These are phyloP conservation scores for Penicillium olsonii DNA, from an alignment of 2,329 filamentous ascomycete species.

Conservation along the genomic window DNA sequence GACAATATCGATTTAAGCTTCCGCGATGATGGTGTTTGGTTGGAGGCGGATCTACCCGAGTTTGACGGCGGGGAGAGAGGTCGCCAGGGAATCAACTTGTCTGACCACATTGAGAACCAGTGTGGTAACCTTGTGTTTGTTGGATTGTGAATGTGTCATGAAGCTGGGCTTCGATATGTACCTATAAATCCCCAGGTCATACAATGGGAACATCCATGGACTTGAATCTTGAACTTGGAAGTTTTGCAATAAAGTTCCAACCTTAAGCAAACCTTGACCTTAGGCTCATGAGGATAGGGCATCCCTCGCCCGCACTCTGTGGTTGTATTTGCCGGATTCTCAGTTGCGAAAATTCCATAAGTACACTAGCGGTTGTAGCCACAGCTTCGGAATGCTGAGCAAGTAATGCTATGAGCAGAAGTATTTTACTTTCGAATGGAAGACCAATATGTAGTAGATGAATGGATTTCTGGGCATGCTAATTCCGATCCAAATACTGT, in stretches of 20 bases:
- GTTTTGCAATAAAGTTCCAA: background rate
- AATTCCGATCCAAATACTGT: no score
- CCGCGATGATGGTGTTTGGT: background rate
- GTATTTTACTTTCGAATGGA: background rate
- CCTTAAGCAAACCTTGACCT: background rate
- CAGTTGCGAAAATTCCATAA: background rate
- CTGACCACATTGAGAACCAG: background rate
- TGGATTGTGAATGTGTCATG: background rate
- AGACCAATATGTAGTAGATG: background rate
- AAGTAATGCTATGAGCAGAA: background rate
- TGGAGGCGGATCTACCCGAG: background rate
- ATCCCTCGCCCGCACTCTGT: background rate
- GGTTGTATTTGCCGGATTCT: background rate
- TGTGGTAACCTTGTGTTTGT: background rate
- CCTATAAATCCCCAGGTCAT: background rate
- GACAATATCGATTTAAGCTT: background rate
- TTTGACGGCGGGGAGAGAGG: background rate
- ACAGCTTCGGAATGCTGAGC: background rate
- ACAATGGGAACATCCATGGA: background rate
- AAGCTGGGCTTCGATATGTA: background rate
- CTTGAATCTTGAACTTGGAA: background rate
- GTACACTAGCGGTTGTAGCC: background rate
- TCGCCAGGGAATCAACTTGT: background rate
- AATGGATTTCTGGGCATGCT: background rate
- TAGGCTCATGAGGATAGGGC: background rate